Evolutionary conservation across 2,329 filamentous ascomycete genomes (phyloP), one percentile per base, ranked within the genome.

Genomic region (Xenosphaeropsis pyriputrescens): DNA sequence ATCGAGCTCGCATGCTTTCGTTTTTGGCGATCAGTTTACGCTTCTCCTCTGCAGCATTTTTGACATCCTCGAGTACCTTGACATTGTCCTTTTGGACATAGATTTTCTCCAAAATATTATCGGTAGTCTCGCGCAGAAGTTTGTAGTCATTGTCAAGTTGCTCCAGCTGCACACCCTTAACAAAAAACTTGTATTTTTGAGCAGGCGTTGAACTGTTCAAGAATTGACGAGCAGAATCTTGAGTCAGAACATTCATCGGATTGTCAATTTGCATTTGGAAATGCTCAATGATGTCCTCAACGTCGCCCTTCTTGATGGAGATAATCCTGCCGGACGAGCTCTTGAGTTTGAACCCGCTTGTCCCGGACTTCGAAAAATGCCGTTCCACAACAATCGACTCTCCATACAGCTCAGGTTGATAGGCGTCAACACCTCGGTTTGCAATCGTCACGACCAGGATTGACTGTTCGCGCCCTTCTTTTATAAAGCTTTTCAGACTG

Each of bases 191-290:
- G 66, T 96, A 98, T 56, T 98, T 98, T 42, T 89, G 78, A 3
- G 72, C 64, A 0, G 86, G 74, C 2, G 76, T 82, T 11, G 91
- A 89, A 29, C 79, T 74, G 52, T 89, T 93, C 32, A 98, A 69
- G 50, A 98, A 98, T 41, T 93, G 83, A 9, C 91, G 77, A 9
- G 91, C 91, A 58, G 88, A 86, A 54, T 98, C 91, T 57, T 98
- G 91, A 1, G 88, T 94, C 14, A 98, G 68, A 6, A 96, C 83
- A 42, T 93, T 96, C 63, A 98, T 79, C 1, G 91, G 91, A 49
- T 98, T 98, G 53, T 96, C 89, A 40, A 98, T 85, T 56, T 96
- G 89, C 32, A 98, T 65, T 32, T 81, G 84, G 55, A 86, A 96
- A 55, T 85, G 93, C 56, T 98, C 91, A 32, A 85, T 79, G 35